A percentile compares a stretch with the other conserved stretches of the same genome.
These are phyloP conservation scores for Striga hermonthica DNA, from an alignment of 305 asterid species.

Conservation along the genomic window DNA sequence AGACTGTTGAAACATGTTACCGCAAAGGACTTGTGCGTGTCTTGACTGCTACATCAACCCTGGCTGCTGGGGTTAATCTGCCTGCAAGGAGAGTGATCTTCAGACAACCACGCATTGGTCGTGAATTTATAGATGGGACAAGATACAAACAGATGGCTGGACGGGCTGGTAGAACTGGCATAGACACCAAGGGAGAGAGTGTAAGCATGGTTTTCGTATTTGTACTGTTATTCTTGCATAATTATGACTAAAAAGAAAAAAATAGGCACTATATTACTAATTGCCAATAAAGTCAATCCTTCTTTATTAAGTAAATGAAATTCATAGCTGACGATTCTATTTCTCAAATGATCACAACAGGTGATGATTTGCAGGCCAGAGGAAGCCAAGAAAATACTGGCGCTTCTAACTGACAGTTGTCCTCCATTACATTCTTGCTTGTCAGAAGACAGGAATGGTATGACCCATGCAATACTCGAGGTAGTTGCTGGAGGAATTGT, in stretches of 20 bases:
- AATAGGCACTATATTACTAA: not conserved
- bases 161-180: slow-evolving; percentile 99
- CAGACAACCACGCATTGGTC: slow-evolving; percentile 98
- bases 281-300: slow-evolving; percentile 14
- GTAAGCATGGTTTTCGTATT: slow-evolving; percentile 46
- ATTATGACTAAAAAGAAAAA: slow-evolving; percentile 8
- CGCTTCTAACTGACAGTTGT: slow-evolving; percentile 78
- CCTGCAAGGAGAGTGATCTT: slow-evolving; percentile 99
- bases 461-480: slow-evolving; percentile 98
- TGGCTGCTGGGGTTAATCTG: slow-evolving; percentile 99
- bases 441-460: slow-evolving; percentile 98
- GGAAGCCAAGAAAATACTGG: slow-evolving; percentile 70
- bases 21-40: slow-evolving; percentile 98
- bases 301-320: slow-evolving; percentile 24
- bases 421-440: slow-evolving; percentile 94
- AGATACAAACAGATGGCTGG: slow-evolving; percentile 99
- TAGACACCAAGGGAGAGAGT: slow-evolving; percentile 98
- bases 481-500: slow-evolving; percentile 99
- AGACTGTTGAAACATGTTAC: slow-evolving; percentile 94
- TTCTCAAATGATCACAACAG: slow-evolving; percentile 41
- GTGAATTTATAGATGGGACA: slow-evolving; percentile 95
- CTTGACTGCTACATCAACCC: slow-evolving; percentile 98
- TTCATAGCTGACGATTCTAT: slow-evolving; percentile 22
- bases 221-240: slow-evolving; percentile 22
- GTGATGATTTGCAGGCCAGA: slow-evolving; percentile 92